Conservation (phyloP, 352 stramenopile species). For the Phytophthora europaea region DNA sequence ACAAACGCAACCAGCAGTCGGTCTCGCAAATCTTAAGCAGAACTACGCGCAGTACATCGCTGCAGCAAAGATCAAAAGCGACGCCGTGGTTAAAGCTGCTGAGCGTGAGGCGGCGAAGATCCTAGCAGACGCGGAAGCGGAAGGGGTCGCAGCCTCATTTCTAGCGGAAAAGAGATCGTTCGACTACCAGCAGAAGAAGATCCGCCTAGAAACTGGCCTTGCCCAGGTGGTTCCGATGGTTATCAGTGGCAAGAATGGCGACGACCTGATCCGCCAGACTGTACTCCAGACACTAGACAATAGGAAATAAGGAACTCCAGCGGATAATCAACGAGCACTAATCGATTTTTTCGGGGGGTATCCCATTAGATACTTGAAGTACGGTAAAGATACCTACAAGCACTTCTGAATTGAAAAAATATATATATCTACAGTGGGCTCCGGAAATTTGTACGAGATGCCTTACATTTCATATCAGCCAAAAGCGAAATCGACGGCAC, state of each 20-base stretch:
- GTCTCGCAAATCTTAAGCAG: constrained; percentile 52
- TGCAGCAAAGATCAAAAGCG: constrained; percentile 64
- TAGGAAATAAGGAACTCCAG: constrained; percentile 12
- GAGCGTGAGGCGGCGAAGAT: constrained; percentile 58
- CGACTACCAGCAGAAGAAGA: constrained; percentile 76
- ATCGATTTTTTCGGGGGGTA: too few relatives aligned
- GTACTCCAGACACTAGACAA: constrained; percentile 58
- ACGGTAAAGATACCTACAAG: too few relatives aligned
- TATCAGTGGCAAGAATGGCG: constrained; percentile 84
- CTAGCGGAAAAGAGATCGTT: constrained; percentile 75
- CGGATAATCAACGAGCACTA: neutral
- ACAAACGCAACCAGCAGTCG: constrained; percentile 59
- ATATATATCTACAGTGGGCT: too few relatives aligned
- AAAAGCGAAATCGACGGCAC: too few relatives aligned
- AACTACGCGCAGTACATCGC: constrained; percentile 71
- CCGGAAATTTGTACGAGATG: too few relatives aligned
- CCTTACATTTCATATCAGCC: too few relatives aligned
- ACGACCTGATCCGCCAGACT: constrained; percentile 76
- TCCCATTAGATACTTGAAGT: too few relatives aligned
- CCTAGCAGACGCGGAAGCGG: constrained; percentile 53
- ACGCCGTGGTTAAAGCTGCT: constrained; percentile 69
- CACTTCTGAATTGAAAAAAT: too few relatives aligned
- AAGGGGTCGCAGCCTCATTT: constrained; percentile 55
- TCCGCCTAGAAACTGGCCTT: constrained; percentile 62
- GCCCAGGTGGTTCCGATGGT: constrained; percentile 68